Base-by-base conservation (phyloP, 106 monocot genomes). In the Dioscorea zingiberensis region DNA sequence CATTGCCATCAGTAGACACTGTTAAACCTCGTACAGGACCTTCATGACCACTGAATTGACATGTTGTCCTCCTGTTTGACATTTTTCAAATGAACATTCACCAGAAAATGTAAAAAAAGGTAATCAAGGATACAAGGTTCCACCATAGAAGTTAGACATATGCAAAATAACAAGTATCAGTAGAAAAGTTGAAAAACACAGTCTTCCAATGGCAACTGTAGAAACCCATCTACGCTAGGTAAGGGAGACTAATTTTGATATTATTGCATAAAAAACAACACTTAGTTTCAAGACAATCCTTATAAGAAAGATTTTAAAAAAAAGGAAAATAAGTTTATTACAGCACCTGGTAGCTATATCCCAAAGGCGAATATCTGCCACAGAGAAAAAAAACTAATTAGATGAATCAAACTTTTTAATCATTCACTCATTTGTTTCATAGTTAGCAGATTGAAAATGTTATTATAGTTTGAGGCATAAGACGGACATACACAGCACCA, bases 361-460 rank as follows among this genome's bases (percentile, higher is more conserved):
- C 98, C 98, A 98, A 58, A 93, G 89, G 49, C 92, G 92, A 71
- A 98, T 86, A 84, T 98, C 97, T 98, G 97, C 62, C 53, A 69
- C 54, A 59, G 69, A 60, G 64, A 65, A 25, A 22, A 56, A 25
- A 4, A 21, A 6, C 38, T 10, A 38, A 38, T 38, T 6, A 62
- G n/a, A 72, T 24, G 26, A 56, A 0, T 2, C 27, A 48, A 12
- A 58, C 48, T 1, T 38, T 24, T 0, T 23, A 23, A 25, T 8
- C 23, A 47, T 51, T 51, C 14, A 51, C 19, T 4, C 0, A 4
- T 51, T 51, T 19, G 2, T 51, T 51, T 2, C 15, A 51, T 51
- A 19, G 19, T 18, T 18, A 51, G 51, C 7, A 51, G 15, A 51
- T 13, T 16, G 14, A 51, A 18, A 51, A 51, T 15, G 0, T 18